These are phyloP conservation scores for Daphne laureola DNA, from an alignment of 441 rosid species.

Conservation along the genomic window DNA sequence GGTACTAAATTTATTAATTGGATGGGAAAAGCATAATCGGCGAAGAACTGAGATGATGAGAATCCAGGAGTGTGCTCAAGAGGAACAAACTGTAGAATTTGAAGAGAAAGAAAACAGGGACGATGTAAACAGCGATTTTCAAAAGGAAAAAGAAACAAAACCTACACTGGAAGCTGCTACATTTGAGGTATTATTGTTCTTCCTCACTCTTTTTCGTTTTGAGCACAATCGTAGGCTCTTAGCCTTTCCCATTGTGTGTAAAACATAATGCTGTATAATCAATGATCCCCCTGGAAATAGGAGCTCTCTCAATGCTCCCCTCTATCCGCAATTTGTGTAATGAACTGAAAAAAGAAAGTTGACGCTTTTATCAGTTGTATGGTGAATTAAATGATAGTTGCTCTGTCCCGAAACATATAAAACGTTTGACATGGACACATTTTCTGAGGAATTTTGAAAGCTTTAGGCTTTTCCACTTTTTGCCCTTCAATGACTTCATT, in stretches of 20 bases:
- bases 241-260: too few species aligned
- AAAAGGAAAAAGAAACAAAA: constrained; percentile 97
- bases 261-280: too few species aligned
- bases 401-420: too few species aligned
- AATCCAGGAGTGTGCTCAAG: constrained; percentile 29
- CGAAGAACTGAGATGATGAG: constrained; percentile 33
- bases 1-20: constrained; percentile 88
- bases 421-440: too few species aligned
- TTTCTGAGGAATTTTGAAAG: too few species aligned
- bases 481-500: too few species aligned
- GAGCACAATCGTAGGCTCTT: too few species aligned
- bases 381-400: too few species aligned
- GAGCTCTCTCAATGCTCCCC: background rate
- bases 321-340: background rate
- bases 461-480: too few species aligned
- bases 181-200: constrained; percentile 50
- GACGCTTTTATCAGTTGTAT: too few species aligned
- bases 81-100: constrained; percentile 47
- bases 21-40: constrained; percentile 81
- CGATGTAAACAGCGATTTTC: constrained; percentile 76
- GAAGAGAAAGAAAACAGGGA: constrained; percentile 50
- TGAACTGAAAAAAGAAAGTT: too few species aligned
- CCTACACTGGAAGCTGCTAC: constrained; percentile 92
- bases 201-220: constrained; percentile 2
- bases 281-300: background rate